Base-by-base conservation (phyloP, 331 rosid species). In the Acacia pycnantha region DNA sequence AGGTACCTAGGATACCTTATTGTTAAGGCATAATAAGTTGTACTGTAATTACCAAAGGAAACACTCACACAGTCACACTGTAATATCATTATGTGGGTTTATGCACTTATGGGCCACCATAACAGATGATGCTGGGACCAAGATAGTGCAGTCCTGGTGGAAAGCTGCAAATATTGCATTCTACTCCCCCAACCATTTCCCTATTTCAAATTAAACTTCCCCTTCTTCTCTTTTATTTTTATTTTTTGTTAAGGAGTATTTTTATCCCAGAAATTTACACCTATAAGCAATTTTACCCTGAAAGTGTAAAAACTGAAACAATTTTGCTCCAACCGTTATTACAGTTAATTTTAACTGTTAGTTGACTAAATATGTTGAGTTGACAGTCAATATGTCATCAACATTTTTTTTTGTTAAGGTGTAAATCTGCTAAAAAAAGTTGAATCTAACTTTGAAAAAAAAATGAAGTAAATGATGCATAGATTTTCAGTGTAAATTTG, bases 231-330 rank as follows among this genome's bases (percentile, higher is more conserved):
- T 11, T 43, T 8, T 35, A 35, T 35, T 35, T 35, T 4, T 35
- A 6, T 6, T 37, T 1, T 1, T 6, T 0, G 40, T 37, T 1
- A 37, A 7, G 2, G 1, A 9, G 6, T 37, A 37, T 37, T 37
- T 37, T 37, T 37, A 0, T 37, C 0, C 0, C 0, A 0, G 0
- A 37, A 37, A 0, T 37, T 37, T 37, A 37, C 9, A 35, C 1
- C 0, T 0, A 37, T 0, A 0, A 0, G 8, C 9, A 37, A 37
- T 37, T 37, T 37, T 37, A 6, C 0, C 0, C 0, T 37, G 2
- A 0, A 37, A 37, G 41, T 6, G 1, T 37, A 6, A 6, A 37
- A 37, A 37, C 6, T 37, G 40, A 37, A 37, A 37, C 1, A 37
- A 37, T 37, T 5, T 37, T 37, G 9, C 9, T 2, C 1, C 0